Evolutionary conservation across 345 rosid genomes (phyloP), one percentile per base, ranked within the genome.

Genomic region (Combretum micranthum): DNA sequence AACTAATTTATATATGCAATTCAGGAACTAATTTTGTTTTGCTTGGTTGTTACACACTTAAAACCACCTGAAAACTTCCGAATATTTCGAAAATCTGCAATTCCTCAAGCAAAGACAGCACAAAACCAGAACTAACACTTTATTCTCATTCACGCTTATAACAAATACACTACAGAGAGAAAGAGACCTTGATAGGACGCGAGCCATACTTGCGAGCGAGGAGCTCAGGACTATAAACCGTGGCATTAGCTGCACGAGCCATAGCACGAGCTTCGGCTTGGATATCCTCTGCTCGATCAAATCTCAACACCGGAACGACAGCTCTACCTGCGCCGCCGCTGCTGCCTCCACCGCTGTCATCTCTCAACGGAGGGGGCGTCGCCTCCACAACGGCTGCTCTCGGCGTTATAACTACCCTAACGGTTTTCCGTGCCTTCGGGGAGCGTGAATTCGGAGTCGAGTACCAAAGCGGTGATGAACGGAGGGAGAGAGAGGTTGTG

Each of bases 261-360:
- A 92, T 74, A 70, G 98, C 97, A 43, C 74, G 67, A 13, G 76
- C 83, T 79, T 92, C 98, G 2, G 97, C 95, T 66, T 92, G 95
- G 47, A 88, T 70, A 62, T 88, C 89, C 46, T 82, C 89, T 2
- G 87, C 70, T 50, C 90, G 83, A 56, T 80, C 77, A 12, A 5
- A 66, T 54, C 22, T 77, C 51, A 69, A 55, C 60, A 57, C 25
- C 25, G 59, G 15, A 7, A 56, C 21, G 58, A 59, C 44, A 23
- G 57, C 18, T 61, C 18, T 43, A 13, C 18, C 56, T 32, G 9
- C 2, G 19, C 62, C 4, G 53, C 23, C 18, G 16, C 50, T 7
- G 18, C 48, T 45, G 21, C 70, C 61, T 59, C 56, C 20, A 26
- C n/a, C 15, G 61, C 68, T 44, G 62, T 55, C 49, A 53, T 44